Conservation (phyloP, 257 asterid genomes). For the Fraxinus pennsylvanica region DNA sequence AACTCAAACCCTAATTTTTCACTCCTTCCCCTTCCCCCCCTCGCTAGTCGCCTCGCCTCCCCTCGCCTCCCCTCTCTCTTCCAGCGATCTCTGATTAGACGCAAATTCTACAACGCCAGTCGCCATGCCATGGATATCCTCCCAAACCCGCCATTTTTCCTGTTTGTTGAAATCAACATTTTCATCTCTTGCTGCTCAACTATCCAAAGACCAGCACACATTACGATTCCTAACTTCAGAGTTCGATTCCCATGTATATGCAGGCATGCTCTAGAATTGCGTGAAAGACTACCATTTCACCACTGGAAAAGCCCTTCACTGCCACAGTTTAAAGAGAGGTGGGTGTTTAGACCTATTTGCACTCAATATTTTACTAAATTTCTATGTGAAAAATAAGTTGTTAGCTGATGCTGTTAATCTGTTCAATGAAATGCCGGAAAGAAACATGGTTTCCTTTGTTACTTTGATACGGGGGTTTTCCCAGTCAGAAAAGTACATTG, state of each 20-base stretch:
- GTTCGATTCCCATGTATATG: constrained; percentile 52
- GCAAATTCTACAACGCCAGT: constrained; percentile 20
- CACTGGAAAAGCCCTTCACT: constrained; percentile 41
- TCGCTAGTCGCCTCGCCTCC: no score
- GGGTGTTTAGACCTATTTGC: constrained; percentile 65
- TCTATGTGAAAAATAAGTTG: constrained; percentile 35
- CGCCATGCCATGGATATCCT: constrained; percentile 31
- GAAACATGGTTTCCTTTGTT: constrained; percentile 56
- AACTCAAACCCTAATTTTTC: no score
- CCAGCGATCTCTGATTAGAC: constrained; percentile 26
- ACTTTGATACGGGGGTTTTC: constrained; percentile 54
- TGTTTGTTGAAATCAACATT: constrained; percentile 16
- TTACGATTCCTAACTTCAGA: constrained; percentile 18
- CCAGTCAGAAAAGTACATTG: constrained; percentile 30
- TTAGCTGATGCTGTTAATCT: constrained; percentile 36
- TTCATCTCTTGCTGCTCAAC: constrained; percentile 32
- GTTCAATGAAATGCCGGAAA: constrained; percentile 57
- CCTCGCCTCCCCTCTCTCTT: no score
- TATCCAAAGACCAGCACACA: constrained; percentile 26
- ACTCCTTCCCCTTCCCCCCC: no score
- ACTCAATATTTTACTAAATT: constrained; percentile 58
- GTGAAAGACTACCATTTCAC: constrained; percentile 33
- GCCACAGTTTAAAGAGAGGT: constrained; percentile 20
- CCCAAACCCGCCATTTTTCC: background rate
- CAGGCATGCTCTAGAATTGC: constrained; percentile 45